Percentiles rank a stretch among this genome's conserved stretches.
Evolutionary conservation across 208 protist species (phyloP).

Genomic region (Porcisia deanei): DNA sequence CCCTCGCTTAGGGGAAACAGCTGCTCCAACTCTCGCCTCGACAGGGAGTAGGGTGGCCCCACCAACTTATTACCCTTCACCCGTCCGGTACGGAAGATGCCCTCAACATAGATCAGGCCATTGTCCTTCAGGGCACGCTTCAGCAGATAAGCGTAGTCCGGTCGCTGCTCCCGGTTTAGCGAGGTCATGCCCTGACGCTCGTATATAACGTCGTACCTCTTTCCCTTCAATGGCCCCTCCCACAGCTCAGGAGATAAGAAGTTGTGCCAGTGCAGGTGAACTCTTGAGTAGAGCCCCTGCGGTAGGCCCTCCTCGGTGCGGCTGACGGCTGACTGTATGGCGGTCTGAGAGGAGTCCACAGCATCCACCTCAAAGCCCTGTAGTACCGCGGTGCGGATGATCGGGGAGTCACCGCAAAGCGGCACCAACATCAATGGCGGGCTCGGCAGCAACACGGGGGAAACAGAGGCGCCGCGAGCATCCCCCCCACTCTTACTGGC

Average conservation of each 20-base stretch:
- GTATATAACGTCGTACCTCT: slow-evolving; percentile 86
- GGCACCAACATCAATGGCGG: slow-evolving; percentile 70
- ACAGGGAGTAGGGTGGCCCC: slow-evolving; percentile 80
- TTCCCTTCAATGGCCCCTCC: slow-evolving; percentile 47
- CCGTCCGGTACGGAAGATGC: slow-evolving; percentile 83
- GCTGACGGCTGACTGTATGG: slow-evolving; percentile 66
- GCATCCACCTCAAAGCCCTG: slow-evolving; percentile 86
- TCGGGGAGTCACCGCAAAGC: slow-evolving; percentile 90
- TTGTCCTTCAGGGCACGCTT: slow-evolving; percentile 84
- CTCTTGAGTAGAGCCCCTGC: slow-evolving; percentile 32
- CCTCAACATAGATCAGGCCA: slow-evolving; percentile 88
- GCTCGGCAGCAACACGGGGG: slow-evolving; percentile 1
- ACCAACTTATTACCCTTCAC: slow-evolving; percentile 78
- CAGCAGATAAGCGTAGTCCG: slow-evolving; percentile 85
- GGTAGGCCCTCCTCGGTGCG: slow-evolving; percentile 63
- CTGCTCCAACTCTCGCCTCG: slow-evolving; percentile 63
- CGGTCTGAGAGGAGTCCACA: slow-evolving; percentile 78
- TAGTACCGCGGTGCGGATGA: slow-evolving; percentile 60
- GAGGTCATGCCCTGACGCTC: slow-evolving; percentile 88
- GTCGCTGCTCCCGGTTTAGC: slow-evolving; percentile 71
- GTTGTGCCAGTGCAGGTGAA: slow-evolving; percentile 78
- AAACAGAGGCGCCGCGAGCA: background rate
- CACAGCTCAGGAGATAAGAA: slow-evolving; percentile 85
- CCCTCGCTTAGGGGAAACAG: slow-evolving; percentile 72
- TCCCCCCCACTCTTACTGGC: background rate